Evolutionary conservation across 805 yeast species (phyloP).

Genomic region (Millerozyma acaciae): DNA sequence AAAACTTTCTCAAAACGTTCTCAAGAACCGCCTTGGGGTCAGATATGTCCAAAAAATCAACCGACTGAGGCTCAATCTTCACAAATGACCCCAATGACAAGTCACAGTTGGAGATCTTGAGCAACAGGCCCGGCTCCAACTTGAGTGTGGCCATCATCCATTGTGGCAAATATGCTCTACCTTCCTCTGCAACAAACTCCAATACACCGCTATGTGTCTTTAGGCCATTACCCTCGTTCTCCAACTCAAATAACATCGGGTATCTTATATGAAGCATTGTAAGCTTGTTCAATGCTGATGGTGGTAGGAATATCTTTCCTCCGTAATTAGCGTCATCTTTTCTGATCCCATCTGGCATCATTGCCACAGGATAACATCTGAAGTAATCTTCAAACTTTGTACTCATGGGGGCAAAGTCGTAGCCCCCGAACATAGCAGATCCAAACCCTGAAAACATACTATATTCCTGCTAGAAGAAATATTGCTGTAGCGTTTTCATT

Average conservation of each 20-base stretch:
- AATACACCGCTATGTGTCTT: conserved; percentile 89
- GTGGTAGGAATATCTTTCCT: conserved; percentile 93
- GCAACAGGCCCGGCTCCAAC: conserved; percentile 73
- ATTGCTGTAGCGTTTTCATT: too few relatives aligned
- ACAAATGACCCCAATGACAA: conserved; percentile 85
- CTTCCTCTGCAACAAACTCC: conserved; percentile 97
- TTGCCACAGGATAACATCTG: conserved; percentile 86
- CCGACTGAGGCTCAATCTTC: conserved; percentile 92
- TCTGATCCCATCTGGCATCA: conserved; percentile 76
- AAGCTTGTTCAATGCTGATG: conserved; percentile 82
- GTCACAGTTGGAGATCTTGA: conserved; percentile 72
- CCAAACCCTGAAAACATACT: conserved; percentile 44
- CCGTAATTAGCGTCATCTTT: conserved; percentile 84
- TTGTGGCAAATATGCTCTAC: conserved; percentile 88
- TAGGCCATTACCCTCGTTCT: conserved; percentile 56
- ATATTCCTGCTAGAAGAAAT: neutral
- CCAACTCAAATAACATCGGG: conserved; percentile 89
- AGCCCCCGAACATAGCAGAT: conserved; percentile 32
- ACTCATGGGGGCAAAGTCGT: conserved; percentile 26
- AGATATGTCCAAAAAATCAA: conserved; percentile 85
- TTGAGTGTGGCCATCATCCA: conserved; percentile 90
- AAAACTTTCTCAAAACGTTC: conserved; percentile 83
- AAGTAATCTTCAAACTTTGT: conserved; percentile 75
- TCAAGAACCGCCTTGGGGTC: conserved; percentile 97
- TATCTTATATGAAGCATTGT: conserved; percentile 89